These are phyloP conservation scores for Debaryomyces fabryi DNA, from an alignment of 1,139 yeast species.

Conservation along the genomic window DNA sequence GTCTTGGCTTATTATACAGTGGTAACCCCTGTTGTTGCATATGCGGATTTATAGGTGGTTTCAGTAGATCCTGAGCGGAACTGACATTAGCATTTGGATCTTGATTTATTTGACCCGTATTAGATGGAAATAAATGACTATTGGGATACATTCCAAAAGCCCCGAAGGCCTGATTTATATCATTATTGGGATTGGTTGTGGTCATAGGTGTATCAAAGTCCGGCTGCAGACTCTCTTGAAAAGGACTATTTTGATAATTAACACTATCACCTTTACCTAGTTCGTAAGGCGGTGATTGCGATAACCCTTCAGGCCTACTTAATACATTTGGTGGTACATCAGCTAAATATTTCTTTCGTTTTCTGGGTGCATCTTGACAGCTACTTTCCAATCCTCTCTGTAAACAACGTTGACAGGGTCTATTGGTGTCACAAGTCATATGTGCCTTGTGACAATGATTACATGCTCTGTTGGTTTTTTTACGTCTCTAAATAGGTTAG, in stretches of 20 bases:
- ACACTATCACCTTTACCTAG: not conserved
- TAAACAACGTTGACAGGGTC: constrained; percentile 86
- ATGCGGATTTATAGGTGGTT: not conserved
- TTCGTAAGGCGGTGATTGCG: not conserved
- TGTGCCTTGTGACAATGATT: constrained; percentile 85
- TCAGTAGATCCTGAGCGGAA: not conserved
- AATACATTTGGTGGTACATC: constrained; percentile 47
- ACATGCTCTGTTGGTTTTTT: constrained; percentile 81
- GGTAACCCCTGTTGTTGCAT: not conserved
- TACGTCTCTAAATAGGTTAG: constrained; percentile 33
- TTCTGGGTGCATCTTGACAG: constrained; percentile 90
- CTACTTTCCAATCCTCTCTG: constrained; percentile 67
- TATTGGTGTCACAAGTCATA: constrained; percentile 75
- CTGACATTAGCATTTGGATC: not conserved
- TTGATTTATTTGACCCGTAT: not conserved
- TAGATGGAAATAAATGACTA: constrained; percentile 1
- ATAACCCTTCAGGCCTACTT: constrained; percentile 2
- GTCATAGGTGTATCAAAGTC: not conserved
- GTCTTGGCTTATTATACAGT: constrained; percentile 12
- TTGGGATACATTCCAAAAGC: constrained; percentile 1
- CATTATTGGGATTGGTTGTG: not conserved
- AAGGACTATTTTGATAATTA: constrained; percentile 7
- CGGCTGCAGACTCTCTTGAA: constrained; percentile 11
- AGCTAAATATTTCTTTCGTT: constrained; percentile 75
- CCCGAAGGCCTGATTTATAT: constrained; percentile 3